Evolutionary conservation across 495 filamentous ascomycete genomes (phyloP), one percentile per base, ranked within the genome.

Genomic region (Trichoderma reesei): DNA sequence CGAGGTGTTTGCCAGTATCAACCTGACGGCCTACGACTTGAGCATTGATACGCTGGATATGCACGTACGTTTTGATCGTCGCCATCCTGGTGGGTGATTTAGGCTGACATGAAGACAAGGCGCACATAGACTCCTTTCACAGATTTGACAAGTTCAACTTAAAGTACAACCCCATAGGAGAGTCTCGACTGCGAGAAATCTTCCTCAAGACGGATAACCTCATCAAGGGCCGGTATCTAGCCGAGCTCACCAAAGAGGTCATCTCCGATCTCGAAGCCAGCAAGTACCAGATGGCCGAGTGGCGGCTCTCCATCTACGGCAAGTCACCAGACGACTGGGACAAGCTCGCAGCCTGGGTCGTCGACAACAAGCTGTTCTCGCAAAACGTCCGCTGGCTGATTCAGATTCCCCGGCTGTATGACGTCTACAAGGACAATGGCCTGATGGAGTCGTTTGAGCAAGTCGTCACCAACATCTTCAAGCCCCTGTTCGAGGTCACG

Each of bases 271-370:
- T 98, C 20, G 94, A 98, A 74, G 93, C 93, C 39, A 97, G 93
- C 83, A 98, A 98, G 72, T 98, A 98, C 71, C 94, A 98, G 74
- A 96, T 98, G 90, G 95, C 92, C 6, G 94, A 98, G 78, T 98
- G 95, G 90, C 90, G 94, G 18, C 94, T 98, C 63, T 96, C 91
- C 13, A 92, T 98, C 65, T 98, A 98, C 71, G 94, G 94, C 62
- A 87, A 90, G 72, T 86, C 89, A 6, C 76, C 94, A 36, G 88
- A 96, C 66, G 94, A 98, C 74, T 98, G 94, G 94, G 93, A 98
- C 72, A 98, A 96, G 70, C 84, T 98, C 54, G 93, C 94, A 3
- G 90, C 90, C 10, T 98, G 94, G 94, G 94, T 98, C n/a, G 84
- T 98, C 18, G 94, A 98, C 79, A 96, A 98, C 75, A 98, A 97